A percentile compares a stretch with the other conserved stretches of the same genome.
phyloP scores from a whole-genome alignment of 345 rosid species.

The Pelargonium nanum region DNA sequence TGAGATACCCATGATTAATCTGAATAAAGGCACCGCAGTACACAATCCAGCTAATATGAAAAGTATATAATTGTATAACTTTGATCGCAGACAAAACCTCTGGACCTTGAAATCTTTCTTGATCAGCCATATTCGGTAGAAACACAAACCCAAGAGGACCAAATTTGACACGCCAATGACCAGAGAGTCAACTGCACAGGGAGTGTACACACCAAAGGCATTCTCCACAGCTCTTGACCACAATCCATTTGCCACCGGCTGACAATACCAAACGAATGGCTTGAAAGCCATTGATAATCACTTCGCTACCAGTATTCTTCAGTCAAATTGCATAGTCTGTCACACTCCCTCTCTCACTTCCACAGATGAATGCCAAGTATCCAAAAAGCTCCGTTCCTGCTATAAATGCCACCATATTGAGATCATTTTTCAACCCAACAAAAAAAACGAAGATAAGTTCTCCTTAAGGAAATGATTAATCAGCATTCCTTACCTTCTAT shows the following conservation, averaged over 20 bases:
- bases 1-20: slow-evolving; percentile 84
- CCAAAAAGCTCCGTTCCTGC: not conserved
- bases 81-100: slow-evolving; percentile 65
- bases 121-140: slow-evolving; percentile 68
- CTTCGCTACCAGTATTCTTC: slow-evolving; percentile 11
- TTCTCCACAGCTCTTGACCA: slow-evolving; percentile 73
- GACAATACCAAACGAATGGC: slow-evolving; percentile 79
- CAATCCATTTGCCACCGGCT: slow-evolving; percentile 57
- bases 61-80: slow-evolving; percentile 54
- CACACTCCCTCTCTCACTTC: not conserved
- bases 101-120: slow-evolving; percentile 53
- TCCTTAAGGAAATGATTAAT: not conserved
- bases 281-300: slow-evolving; percentile 41
- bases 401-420: not conserved
- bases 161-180: slow-evolving; percentile 58
- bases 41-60: slow-evolving; percentile 60
- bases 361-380: not conserved
- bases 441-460: too few relatives aligned
- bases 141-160: slow-evolving; percentile 55
- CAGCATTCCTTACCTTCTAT: not conserved
- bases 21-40: slow-evolving; percentile 75
- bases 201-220: slow-evolving; percentile 94
- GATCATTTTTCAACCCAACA: not conserved
- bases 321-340: slow-evolving; percentile 14
- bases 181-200: slow-evolving; percentile 77